Evolutionary conservation across 2,329 filamentous ascomycete genomes (phyloP).

Genomic region (Fusarium oxysporum): DNA sequence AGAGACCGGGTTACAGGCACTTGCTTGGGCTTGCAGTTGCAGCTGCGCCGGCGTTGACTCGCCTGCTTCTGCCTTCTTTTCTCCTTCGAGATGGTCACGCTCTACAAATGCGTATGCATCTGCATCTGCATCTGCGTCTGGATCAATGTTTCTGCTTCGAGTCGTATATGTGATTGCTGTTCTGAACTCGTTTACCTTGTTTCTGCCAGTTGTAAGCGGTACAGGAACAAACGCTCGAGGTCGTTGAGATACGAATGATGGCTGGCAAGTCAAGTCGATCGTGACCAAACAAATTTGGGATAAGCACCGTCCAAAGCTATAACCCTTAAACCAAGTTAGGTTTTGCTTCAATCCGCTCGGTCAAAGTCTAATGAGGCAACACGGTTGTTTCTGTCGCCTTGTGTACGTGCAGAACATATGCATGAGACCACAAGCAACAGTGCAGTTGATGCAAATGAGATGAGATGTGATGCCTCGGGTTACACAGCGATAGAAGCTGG

Average conservation of each 20-base stretch:
- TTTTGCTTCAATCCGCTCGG: slow-evolving; percentile 18
- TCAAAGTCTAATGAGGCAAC: slow-evolving; percentile 30
- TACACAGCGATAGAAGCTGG: slow-evolving; percentile 32
- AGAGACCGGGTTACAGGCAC: slow-evolving; percentile 19
- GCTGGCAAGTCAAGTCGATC: neutral
- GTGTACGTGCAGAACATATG: slow-evolving; percentile 11
- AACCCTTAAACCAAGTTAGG: neutral
- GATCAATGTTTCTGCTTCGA: slow-evolving; percentile 19
- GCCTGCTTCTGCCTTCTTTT: slow-evolving; percentile 21
- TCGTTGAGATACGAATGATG: neutral
- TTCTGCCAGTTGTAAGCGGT: slow-evolving; percentile 22
- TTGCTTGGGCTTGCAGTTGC: slow-evolving; percentile 7
- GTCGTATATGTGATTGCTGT: slow-evolving; percentile 13
- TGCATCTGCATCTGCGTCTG: slow-evolving; percentile 28
- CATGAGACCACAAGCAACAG: slow-evolving; percentile 17
- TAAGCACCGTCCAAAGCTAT: slow-evolving; percentile 13
- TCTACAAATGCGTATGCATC: slow-evolving; percentile 24
- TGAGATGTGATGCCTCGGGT: slow-evolving; percentile 36
- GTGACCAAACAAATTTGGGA: neutral
- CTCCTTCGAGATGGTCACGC: slow-evolving; percentile 9
- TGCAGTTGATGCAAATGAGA: slow-evolving; percentile 25
- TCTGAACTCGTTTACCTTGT: slow-evolving; percentile 14
- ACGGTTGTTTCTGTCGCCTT: slow-evolving; percentile 35
- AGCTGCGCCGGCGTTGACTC: slow-evolving; percentile 33
- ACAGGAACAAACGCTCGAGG: neutral